Base-by-base conservation (phyloP, 805 yeast species). In the Candida caryicola region DNA sequence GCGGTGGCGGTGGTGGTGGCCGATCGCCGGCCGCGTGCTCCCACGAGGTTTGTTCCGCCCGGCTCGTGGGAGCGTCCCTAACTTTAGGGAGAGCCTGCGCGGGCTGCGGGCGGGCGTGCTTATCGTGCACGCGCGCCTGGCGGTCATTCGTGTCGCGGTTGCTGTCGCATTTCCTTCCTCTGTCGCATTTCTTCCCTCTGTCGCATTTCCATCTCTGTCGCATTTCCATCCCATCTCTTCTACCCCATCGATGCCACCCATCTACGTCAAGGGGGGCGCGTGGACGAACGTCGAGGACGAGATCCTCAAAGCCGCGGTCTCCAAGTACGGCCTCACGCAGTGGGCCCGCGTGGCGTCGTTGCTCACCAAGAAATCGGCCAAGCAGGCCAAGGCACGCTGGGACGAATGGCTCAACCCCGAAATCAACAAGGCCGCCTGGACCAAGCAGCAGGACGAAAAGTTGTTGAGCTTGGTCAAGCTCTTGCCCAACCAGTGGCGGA, bases 311-410 rank as follows among this genome's bases (percentile, higher is more conserved):
- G 95, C 96, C 0, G 96, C 96, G 1, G 85, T 93, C 2, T 76
- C 93, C 28, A 93, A 91, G 55, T 91, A 91, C 59, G 99, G 99
- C 0, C 68, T 89, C 14, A 89, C 86, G 50, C 96, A 93, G 53
- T 91, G 99, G 99, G 75, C 93, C 10, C 76, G 96, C 35, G 91
- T 91, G 4, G 85, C 96, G 1, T 88, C 97, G 0, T 69, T 91
- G 31, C 64, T 91, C 25, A 82, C 87, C 4, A 79, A 85, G 56
- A 91, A 91, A 60, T 82, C 89, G 2, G 95, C 97, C 4, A 81
- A 80, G 53, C 98, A 93, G 57, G 91, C 95, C 45, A 87, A 89
- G 53, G 85, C 95, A 2, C 69, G 98, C 47, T 91, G 99, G 99
- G 71, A 69, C 34, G 96, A 91, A 53, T 89, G 83, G 77, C 64